These are phyloP conservation scores for Chondrostereum purpureum DNA, from an alignment of 1,284 basidiomycete species.

Conservation along the genomic window DNA sequence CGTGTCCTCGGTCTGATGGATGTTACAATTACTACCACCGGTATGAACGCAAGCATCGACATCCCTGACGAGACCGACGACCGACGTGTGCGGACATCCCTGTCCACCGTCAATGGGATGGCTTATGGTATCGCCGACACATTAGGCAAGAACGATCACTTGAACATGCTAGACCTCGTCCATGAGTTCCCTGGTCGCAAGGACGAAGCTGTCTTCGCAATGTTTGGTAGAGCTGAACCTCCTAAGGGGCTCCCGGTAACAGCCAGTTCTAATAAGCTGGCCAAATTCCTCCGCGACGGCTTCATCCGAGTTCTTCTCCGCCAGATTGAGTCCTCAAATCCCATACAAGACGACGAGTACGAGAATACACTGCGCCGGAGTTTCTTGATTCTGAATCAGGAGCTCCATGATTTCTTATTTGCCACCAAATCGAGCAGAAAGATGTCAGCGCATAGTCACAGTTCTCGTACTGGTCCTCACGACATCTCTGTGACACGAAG, in stretches of 20 bases:
- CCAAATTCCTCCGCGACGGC: slow-evolving; percentile 79
- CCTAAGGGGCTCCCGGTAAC: slow-evolving; percentile 33
- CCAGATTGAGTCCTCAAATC: slow-evolving; percentile 50
- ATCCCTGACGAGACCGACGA: slow-evolving; percentile 91
- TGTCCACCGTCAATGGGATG: slow-evolving; percentile 89
- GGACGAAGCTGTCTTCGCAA: slow-evolving; percentile 90
- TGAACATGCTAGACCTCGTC: slow-evolving; percentile 92
- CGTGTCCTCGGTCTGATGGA: slow-evolving; percentile 96
- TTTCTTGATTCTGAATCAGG: slow-evolving; percentile 81
- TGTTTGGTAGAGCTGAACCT: slow-evolving; percentile 81
- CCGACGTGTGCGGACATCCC: slow-evolving; percentile 87
- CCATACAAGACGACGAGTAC: slow-evolving; percentile 48
- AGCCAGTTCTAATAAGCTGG: slow-evolving; percentile 53
- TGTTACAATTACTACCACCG: slow-evolving; percentile 77
- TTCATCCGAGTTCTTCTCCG: slow-evolving; percentile 59
- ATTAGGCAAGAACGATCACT: slow-evolving; percentile 71
- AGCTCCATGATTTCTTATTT: slow-evolving; percentile 59
- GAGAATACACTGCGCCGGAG: slow-evolving; percentile 78
- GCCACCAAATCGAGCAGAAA: slow-evolving; percentile 48
- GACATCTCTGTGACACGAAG: slow-evolving; percentile 41
- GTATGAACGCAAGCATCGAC: slow-evolving; percentile 37
- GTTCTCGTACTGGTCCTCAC: slow-evolving; percentile 26
- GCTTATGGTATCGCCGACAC: slow-evolving; percentile 96
- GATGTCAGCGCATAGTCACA: slow-evolving; percentile 58
- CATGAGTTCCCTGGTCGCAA: slow-evolving; percentile 75